Percentiles rank a stretch among this genome's conserved stretches.
phyloP scores from a whole-genome alignment of 805 yeast species.

The Metschnikowia proteae region DNA sequence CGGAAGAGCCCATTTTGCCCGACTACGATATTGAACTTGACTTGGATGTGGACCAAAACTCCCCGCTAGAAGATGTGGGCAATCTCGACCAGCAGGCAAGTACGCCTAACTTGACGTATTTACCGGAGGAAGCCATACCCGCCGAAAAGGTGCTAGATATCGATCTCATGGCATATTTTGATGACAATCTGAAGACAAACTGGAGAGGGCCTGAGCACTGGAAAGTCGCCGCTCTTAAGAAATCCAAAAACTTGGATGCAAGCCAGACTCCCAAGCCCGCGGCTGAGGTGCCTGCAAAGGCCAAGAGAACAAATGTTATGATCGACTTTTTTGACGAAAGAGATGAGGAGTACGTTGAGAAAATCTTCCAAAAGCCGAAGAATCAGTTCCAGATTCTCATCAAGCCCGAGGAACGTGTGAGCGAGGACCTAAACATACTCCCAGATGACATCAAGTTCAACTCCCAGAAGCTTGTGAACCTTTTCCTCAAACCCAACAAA shows the following conservation, averaged over 20 bases:
- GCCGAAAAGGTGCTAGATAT: conserved; percentile 42
- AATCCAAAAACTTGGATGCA: conserved; percentile 27
- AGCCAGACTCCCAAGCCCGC: background rate
- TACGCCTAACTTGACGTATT: background rate
- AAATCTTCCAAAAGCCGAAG: conserved; percentile 32
- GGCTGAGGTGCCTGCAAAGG: conserved; percentile 14
- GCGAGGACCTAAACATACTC: conserved; percentile 41
- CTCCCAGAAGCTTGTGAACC: conserved; percentile 59
- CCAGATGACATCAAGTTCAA: conserved; percentile 76
- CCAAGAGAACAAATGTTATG: conserved; percentile 22
- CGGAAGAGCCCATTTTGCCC: conserved; percentile 4
- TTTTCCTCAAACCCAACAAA: conserved; percentile 64
- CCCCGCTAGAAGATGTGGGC: conserved; percentile 6
- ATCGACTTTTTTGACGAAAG: conserved; percentile 34
- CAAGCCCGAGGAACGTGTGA: conserved; percentile 29
- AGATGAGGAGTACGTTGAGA: conserved; percentile 27
- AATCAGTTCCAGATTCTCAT: conserved; percentile 20
- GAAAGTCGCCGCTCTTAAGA: conserved; percentile 57
- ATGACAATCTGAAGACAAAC: conserved; percentile 59
- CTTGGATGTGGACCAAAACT: conserved; percentile 12
- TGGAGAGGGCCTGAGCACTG: conserved; percentile 95
- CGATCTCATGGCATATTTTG: conserved; percentile 78
- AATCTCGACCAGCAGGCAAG: conserved; percentile 4
- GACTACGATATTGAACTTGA: conserved; percentile 24
- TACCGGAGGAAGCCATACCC: conserved; percentile 2